phyloP scores from a whole-genome alignment of 2,329 filamentous ascomycete genomes.

The Hymenoscyphus salicellus region DNA sequence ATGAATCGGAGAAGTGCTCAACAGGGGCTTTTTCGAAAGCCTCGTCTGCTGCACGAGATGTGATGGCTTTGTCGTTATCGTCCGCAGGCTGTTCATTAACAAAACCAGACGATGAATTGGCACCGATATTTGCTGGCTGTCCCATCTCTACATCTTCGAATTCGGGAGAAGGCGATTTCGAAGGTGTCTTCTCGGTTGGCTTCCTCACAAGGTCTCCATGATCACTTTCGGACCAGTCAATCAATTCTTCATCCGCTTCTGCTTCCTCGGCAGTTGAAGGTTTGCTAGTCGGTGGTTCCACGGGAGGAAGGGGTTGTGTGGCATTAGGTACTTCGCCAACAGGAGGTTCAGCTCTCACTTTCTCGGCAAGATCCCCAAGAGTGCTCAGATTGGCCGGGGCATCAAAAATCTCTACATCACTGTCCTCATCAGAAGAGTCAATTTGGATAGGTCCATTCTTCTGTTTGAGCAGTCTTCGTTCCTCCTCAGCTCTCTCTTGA shows the following conservation, averaged over 20 bases:
- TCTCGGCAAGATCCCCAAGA: slow-evolving; percentile 33
- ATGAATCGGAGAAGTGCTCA: slow-evolving; percentile 27
- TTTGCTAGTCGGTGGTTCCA: background rate
- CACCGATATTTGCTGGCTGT: slow-evolving; percentile 19
- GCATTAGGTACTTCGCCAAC: slow-evolving; percentile 28
- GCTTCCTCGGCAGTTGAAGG: background rate
- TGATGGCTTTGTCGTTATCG: slow-evolving; percentile 8
- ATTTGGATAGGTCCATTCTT: slow-evolving; percentile 58
- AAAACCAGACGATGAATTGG: background rate
- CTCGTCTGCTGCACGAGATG: slow-evolving; percentile 20
- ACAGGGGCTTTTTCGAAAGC: slow-evolving; percentile 23
- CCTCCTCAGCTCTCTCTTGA: slow-evolving; percentile 54
- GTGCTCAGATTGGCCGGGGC: slow-evolving; percentile 32
- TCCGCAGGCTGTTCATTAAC: slow-evolving; percentile 25
- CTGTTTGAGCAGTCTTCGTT: slow-evolving; percentile 48
- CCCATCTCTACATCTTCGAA: slow-evolving; percentile 49
- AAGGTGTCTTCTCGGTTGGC: slow-evolving; percentile 18
- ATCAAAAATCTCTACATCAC: slow-evolving; percentile 58
- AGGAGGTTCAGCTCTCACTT: slow-evolving; percentile 31
- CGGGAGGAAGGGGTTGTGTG: slow-evolving; percentile 17
- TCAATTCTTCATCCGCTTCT: slow-evolving; percentile 31
- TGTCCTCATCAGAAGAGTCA: slow-evolving; percentile 56
- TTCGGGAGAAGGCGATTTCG: slow-evolving; percentile 44
- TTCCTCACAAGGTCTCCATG: slow-evolving; percentile 30
- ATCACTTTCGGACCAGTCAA: slow-evolving; percentile 56